Percentiles rank a stretch among this genome's conserved stretches.
These are phyloP conservation scores for Leersia perrieri DNA, from an alignment of 176 grass and related monocot genomes.

Conservation along the genomic window DNA sequence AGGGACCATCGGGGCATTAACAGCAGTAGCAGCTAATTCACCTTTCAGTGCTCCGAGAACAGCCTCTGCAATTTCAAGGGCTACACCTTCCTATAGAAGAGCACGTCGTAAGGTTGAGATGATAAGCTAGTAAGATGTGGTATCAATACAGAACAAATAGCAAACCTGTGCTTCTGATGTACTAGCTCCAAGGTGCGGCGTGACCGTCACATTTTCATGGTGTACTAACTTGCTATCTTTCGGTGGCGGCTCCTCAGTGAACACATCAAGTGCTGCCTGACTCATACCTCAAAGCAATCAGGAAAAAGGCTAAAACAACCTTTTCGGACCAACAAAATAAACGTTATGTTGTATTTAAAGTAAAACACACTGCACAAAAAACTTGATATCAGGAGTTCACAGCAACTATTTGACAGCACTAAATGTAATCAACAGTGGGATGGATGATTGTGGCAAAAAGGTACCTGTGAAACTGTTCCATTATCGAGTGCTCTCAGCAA, in stretches of 20 bases:
- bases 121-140: not conserved
- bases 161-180: conserved; percentile 89
- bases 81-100: conserved; percentile 71
- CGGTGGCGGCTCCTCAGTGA: conserved; percentile 74
- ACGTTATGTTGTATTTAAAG: not conserved
- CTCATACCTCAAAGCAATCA: conserved; percentile 30
- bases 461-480: conserved; percentile 81
- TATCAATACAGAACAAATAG: not conserved
- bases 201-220: conserved; percentile 88
- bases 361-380: conserved; percentile 4
- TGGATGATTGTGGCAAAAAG: not conserved
- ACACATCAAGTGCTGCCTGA: conserved; percentile 96
- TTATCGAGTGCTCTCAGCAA: conserved; percentile 80
- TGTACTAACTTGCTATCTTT: conserved; percentile 73
- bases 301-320: conserved; percentile 13
- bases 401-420: not conserved
- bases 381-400: not conserved
- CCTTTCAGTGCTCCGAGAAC: conserved; percentile 81
- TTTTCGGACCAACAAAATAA: not conserved
- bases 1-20: conserved; percentile 93
- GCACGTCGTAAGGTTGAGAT: not conserved
- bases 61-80: conserved; percentile 87
- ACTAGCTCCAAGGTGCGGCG: conserved; percentile 91
- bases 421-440: not conserved
- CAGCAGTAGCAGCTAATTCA: conserved; percentile 78